phyloP scores from a whole-genome alignment of 1,284 basidiomycete species.

The Fomitopsis pinicola region DNA sequence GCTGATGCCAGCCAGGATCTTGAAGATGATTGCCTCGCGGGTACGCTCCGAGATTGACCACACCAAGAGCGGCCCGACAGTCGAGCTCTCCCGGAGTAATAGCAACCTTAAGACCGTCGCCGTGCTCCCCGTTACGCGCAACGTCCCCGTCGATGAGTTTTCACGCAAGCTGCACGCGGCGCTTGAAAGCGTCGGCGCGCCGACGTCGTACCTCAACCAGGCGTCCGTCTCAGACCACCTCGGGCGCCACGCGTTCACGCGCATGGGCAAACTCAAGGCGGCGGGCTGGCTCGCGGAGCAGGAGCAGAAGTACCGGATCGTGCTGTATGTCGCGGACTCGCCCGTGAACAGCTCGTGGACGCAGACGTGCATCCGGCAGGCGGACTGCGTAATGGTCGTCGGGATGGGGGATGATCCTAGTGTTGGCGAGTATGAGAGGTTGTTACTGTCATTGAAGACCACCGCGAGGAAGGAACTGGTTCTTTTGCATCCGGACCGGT shows the following conservation, averaged over 20 bases:
- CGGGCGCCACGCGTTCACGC: constrained; percentile 88
- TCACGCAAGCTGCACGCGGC: constrained; percentile 85
- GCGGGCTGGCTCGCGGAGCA: constrained; percentile 93
- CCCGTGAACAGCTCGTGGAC: constrained; percentile 93
- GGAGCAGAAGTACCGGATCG: constrained; percentile 87
- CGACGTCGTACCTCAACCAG: constrained; percentile 88
- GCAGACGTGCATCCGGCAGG: constrained; percentile 95
- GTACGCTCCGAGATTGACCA: constrained; percentile 81
- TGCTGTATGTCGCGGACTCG: constrained; percentile 92
- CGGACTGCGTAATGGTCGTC: constrained; percentile 94
- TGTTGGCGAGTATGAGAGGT: constrained; percentile 89
- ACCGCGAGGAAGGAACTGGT: constrained; percentile 97
- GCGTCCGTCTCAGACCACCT: constrained; percentile 87
- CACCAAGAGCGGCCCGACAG: constrained; percentile 39
- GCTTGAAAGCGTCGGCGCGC: constrained; percentile 84
- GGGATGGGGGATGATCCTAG: constrained; percentile 92
- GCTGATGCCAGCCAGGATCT: constrained; percentile 43
- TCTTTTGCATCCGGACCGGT: constrained; percentile 88
- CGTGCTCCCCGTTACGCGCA: constrained; percentile 76
- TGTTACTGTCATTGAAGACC: constrained; percentile 92
- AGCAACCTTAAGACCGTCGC: constrained; percentile 93
- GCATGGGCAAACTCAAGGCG: constrained; percentile 93
- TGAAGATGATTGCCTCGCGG: constrained; percentile 90
- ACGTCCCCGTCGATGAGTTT: constrained; percentile 85
- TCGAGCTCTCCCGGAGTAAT: constrained; percentile 73